These are phyloP conservation scores for Fraxinus xanthoxyloides DNA, from an alignment of 305 asterid species.

Conservation along the genomic window DNA sequence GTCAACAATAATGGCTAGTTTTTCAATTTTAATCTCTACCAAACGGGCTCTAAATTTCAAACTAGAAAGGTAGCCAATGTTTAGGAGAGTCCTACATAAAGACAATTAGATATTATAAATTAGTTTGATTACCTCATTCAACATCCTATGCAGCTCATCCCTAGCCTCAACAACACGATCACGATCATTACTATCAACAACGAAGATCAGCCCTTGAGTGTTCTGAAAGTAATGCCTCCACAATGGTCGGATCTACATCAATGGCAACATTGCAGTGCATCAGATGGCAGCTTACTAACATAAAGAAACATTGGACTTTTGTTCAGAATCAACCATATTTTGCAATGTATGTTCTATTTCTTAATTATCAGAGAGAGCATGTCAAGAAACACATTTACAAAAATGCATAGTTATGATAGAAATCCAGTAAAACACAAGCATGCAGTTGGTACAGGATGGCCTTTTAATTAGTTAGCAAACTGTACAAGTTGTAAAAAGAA, in stretches of 20 bases:
- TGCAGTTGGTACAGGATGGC: not conserved
- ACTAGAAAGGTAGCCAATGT: not conserved
- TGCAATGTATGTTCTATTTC: not conserved
- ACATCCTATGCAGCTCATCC: slow-evolving; percentile 89
- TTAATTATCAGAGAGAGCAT: not conserved
- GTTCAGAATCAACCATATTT: not conserved
- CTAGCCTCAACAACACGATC: slow-evolving; percentile 96
- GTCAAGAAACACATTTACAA: not conserved
- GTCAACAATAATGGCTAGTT: too few relatives aligned
- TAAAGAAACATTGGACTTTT: not conserved
- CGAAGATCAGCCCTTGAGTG: slow-evolving; percentile 87
- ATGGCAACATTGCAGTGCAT: not conserved
- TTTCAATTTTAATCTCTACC: too few relatives aligned
- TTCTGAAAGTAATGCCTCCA: slow-evolving; percentile 94
- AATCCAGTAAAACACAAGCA: not conserved
- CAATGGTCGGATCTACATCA: slow-evolving; percentile 69
- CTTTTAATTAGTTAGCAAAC: not conserved
- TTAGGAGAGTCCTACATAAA: not conserved
- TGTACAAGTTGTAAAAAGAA: not conserved
- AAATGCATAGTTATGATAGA: not conserved
- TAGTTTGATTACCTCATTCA: slow-evolving; percentile 60
- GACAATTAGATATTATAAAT: not conserved
- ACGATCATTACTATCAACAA: slow-evolving; percentile 83
- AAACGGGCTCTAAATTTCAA: not conserved
- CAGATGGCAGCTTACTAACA: not conserved